Evolutionary conservation across 768 basidiomycete genomes (phyloP), one percentile per base, ranked within the genome.

Genomic region (Tephrocybe sp.): DNA sequence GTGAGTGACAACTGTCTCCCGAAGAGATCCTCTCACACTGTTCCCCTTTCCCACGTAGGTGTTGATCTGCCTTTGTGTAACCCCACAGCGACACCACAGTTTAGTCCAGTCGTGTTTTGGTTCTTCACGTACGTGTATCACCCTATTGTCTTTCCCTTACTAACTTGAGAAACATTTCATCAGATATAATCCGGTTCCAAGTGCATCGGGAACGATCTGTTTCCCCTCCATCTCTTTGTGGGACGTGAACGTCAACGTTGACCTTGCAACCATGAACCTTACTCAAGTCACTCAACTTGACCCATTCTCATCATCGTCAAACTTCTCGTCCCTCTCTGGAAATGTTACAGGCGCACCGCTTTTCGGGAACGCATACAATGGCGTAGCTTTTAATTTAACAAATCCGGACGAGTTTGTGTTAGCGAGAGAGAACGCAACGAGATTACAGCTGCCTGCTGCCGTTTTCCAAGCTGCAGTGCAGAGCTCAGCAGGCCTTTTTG

Each of bases 91-190:
- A 65, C 68, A 3, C 57, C 63, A 10, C 65, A 74, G 38, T 79
- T 79, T 35, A 70, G 64, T 13, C 80, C 81, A 0, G 69, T 79
- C 14, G 67, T 79, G 17, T 80, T 82, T 60, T 84, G 80, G 82
- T 78, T 80, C 61, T 81, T 82, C 63, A 68, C 68, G 39, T 75
- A 70, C 60, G 64, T 64, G 19, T 60, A 41, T 22, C 17, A 4
- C n/a, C 39, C 11, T 14, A n/a, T 16, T 9, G 2, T n/a, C 13
- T 26, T 19, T 11, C 10, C 4, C 11, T 33, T 14, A 41, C 23
- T 22, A n/a, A 39, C 5, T 23, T 13, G 19, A 35, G 23, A 32
- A 32, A 11, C 12, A 8, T 19, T 16, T 45, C 22, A 36, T 19
- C 39, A 71, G 69, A 31, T 72, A 72, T 46, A 52, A 64, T n/a